Evolutionary conservation across 2,329 filamentous ascomycete species (phyloP), one percentile per base, ranked within the genome.

Genomic region (Ampelomyces quisqualis): DNA sequence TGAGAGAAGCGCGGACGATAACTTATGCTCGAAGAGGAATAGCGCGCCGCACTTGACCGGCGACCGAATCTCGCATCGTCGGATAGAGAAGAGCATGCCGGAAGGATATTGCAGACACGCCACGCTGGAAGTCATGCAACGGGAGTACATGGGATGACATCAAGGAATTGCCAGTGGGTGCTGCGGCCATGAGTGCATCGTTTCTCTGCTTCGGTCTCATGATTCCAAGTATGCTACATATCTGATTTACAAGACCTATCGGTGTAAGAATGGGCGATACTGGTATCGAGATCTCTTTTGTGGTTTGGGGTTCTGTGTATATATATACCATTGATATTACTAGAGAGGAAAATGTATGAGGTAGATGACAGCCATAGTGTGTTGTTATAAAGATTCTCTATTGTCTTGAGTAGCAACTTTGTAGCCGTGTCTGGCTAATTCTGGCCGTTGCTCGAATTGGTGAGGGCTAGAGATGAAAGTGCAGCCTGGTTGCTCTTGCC

Each of bases 281-380:
- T 58, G 82, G 82, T 0, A 84, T 85, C 42, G 82, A 85, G 68
- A 66, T 82, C 60, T 81, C 81, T 0, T 77, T 84, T 55, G 71
- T 73, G 19, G 58, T 76, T 8, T 71, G 70, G 7, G 64, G 64
- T n/a, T 29, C 72, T 40, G 48, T 75, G 17, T 76, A 77, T 75
- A 17, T 76, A 77, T 47, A 41, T 74, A 5, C 72, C 72, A 3
- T 55, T 75, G 24, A 58, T 73, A 23, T 55, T 52, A 34, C 15
- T 71, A 27, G 73, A 77, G 60, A 66, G 44, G 35, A 62, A 39
- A 42, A 28, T 47, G 13, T 53, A 33, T 23, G n/a, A n/a, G 51
- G 54, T 10, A 46, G 55, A 34, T 64, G 45, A 54, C 27, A 34
- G 23, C 9, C 9, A n/a, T n/a, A n/a, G n/a, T n/a, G n/a, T n/a